Conservation (phyloP, 805 yeast species). For the Saturnispora diversa region DNA sequence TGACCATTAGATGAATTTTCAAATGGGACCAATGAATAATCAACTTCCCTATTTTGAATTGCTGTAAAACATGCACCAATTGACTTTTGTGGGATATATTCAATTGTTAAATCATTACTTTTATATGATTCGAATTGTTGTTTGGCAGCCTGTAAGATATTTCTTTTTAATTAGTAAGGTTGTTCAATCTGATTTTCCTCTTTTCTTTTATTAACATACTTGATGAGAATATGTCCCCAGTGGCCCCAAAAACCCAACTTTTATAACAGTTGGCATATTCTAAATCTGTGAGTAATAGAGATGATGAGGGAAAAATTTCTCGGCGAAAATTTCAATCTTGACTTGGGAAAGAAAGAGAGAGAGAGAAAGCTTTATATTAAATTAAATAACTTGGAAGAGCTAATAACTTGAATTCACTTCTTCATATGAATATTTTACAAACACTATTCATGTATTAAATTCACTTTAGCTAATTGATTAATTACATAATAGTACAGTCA, state of each 20-base stretch:
- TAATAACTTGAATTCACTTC: no score
- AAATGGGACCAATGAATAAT: slow-evolving; percentile 75
- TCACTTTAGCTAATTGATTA: no score
- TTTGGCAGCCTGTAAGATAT: slow-evolving; percentile 38
- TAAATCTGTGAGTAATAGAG: background rate
- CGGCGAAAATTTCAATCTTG: background rate
- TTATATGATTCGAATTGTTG: slow-evolving; percentile 30
- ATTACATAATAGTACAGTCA: slow-evolving; percentile 30
- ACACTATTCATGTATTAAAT: no score
- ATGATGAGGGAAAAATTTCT: no score
- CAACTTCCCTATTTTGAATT: slow-evolving; percentile 39
- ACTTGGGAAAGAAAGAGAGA: background rate
- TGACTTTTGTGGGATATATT: slow-evolving; percentile 33
- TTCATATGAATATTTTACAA: slow-evolving; percentile 16
- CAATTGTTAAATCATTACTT: slow-evolving; percentile 16
- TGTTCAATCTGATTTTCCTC: no score
- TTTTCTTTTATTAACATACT: no score
- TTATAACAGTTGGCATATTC: slow-evolving; percentile 20
- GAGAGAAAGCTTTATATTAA: background rate
- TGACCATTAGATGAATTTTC: slow-evolving; percentile 95
- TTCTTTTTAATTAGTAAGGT: no score
- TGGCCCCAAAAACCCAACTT: slow-evolving; percentile 80
- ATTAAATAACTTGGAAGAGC: background rate
- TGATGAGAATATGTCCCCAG: slow-evolving; percentile 90
- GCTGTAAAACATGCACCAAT: slow-evolving; percentile 57